Conservation (phyloP, 139 green algal genomes). For the Marvania coccoides region DNA sequence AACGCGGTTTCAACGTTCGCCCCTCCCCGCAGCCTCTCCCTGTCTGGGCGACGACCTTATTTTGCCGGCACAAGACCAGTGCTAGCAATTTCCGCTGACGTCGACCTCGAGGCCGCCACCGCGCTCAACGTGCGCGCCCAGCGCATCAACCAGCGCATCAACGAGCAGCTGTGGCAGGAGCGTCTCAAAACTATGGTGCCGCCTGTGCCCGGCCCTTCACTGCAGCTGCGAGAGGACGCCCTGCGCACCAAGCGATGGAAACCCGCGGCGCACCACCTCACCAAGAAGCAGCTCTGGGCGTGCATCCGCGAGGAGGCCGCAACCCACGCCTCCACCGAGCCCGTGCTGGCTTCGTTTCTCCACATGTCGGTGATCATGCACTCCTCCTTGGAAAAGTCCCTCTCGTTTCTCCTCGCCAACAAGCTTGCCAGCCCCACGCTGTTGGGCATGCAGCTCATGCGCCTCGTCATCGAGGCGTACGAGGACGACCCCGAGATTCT, state of each 20-base stretch:
- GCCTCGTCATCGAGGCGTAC: slow-evolving; percentile 74
- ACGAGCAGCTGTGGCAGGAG: slow-evolving; percentile 7
- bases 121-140: not conserved
- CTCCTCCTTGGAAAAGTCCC: slow-evolving; percentile 58
- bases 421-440: slow-evolving; percentile 82
- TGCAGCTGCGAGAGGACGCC: slow-evolving; percentile 3
- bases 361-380: slow-evolving; percentile 93
- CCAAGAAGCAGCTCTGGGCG: slow-evolving; percentile 52
- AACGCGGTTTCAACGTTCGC: too few relatives aligned
- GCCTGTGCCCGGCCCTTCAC: not conserved
- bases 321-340: slow-evolving; percentile 60
- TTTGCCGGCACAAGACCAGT: too few relatives aligned
- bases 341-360: slow-evolving; percentile 81
- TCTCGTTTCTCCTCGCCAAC: slow-evolving; percentile 94
- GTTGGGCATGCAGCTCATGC: slow-evolving; percentile 86
- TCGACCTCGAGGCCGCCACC: too few relatives aligned
- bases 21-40: too few relatives aligned
- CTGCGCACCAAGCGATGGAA: slow-evolving; percentile 37
- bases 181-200: too few relatives aligned
- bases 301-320: slow-evolving; percentile 48
- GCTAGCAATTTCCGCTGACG: too few relatives aligned
- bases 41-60: too few relatives aligned
- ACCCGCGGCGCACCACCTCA: slow-evolving; percentile 35
- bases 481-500: slow-evolving; percentile 46
- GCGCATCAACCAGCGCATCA: slow-evolving; percentile 2